These are phyloP conservation scores for Salvia hispanica DNA, from an alignment of 257 asterid species.

Conservation along the genomic window DNA sequence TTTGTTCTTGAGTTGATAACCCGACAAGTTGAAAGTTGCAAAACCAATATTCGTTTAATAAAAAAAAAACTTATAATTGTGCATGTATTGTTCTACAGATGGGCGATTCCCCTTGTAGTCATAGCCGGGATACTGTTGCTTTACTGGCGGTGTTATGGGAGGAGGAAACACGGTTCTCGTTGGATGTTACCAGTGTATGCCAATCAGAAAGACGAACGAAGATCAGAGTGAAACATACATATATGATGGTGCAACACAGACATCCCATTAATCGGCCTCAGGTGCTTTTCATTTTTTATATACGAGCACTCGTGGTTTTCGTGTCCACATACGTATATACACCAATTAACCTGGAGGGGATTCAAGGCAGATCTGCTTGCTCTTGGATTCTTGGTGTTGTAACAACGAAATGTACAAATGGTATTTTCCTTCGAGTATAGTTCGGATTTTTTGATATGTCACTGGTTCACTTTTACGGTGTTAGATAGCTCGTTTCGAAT, in stretches of 20 bases:
- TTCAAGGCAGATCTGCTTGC: constrained; percentile 22
- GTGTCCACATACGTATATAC: constrained; percentile 22
- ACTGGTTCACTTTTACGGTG: constrained; percentile 23
- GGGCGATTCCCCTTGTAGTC: constrained; percentile 78
- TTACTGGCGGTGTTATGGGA: constrained; percentile 84
- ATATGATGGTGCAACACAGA: neutral
- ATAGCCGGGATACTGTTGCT: constrained; percentile 51
- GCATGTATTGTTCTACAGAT: constrained; percentile 51
- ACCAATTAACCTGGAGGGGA: constrained; percentile 24
- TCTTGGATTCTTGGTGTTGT: constrained; percentile 39
- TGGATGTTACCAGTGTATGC: constrained; percentile 71
- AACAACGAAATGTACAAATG: constrained; percentile 36
- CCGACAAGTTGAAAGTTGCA: neutral
- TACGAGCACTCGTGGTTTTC: constrained; percentile 43
- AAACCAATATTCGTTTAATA: neutral
- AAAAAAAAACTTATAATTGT: neutral
- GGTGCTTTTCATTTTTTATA: constrained; percentile 45
- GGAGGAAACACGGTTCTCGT: constrained; percentile 55
- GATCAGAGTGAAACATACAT: constrained; percentile 66
- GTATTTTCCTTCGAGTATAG: constrained; percentile 15
- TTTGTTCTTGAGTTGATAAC: neutral
- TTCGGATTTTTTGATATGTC: constrained; percentile 7
- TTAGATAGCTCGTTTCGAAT: constrained; percentile 16
- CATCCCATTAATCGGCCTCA: constrained; percentile 29
- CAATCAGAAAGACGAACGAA: constrained; percentile 69